Percentiles rank a stretch among this genome's conserved stretches.
These are phyloP conservation scores for Vickermania ingenoplastis DNA, from an alignment of 208 protist species.

Conservation along the genomic window DNA sequence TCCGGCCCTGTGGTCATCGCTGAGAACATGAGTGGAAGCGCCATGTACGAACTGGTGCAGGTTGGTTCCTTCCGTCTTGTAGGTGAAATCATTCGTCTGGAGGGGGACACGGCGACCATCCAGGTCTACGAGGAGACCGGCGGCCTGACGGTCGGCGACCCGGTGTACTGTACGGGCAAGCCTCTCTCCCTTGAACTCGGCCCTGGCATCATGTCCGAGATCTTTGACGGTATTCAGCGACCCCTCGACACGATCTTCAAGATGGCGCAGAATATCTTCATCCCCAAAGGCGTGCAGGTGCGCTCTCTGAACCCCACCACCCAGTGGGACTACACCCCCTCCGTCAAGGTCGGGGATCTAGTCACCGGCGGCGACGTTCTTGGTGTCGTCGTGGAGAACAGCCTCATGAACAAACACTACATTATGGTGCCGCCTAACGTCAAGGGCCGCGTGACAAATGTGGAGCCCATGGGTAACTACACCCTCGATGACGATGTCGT, in stretches of 20 bases:
- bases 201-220: constrained; percentile 98
- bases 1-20: constrained; percentile 98
- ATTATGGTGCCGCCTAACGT: constrained; percentile 96
- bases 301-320: constrained; percentile 89
- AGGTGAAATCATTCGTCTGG: constrained; percentile 99
- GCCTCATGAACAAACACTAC: constrained; percentile 92
- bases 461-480: constrained; percentile 92
- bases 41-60: constrained; percentile 99
- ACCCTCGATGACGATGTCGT: constrained; percentile 90
- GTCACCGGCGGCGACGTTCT: constrained; percentile 97
- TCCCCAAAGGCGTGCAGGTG: constrained; percentile 98
- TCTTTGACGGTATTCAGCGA: constrained; percentile 99
- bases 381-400: constrained; percentile 95
- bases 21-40: constrained; percentile 97
- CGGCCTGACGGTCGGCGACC: constrained; percentile 99
- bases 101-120: constrained; percentile 99
- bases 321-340: constrained; percentile 95
- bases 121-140: constrained; percentile 99
- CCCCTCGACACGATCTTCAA: constrained; percentile 98
- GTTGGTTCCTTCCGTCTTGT: constrained; percentile 97
- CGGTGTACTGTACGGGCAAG: constrained; percentile 97
- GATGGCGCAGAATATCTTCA: constrained; percentile 96
- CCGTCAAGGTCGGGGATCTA: constrained; percentile 93
- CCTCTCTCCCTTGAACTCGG: constrained; percentile 99
- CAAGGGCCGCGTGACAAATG: constrained; percentile 89